Evolutionary conservation across 768 basidiomycete species (phyloP).

Genomic region (Artomyces pyxidatus): DNA sequence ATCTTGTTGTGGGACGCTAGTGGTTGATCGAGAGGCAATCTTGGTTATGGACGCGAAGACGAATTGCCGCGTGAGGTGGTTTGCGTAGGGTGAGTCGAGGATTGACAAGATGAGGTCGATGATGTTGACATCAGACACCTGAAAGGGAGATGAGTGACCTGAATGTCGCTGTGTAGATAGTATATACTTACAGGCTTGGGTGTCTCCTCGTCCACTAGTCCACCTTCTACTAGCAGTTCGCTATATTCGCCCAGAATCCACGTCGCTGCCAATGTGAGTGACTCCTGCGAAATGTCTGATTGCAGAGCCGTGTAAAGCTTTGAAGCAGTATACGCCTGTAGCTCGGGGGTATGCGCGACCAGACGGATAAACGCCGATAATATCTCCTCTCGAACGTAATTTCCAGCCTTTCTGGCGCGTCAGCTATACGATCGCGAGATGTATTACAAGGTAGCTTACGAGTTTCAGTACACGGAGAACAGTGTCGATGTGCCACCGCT

Average conservation of each 20-base stretch:
- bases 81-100: constrained; percentile 90
- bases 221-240: constrained; percentile 81
- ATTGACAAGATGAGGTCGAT: constrained; percentile 81
- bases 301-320: constrained; percentile 83
- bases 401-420: constrained; percentile 65
- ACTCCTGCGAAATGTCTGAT: constrained; percentile 93
- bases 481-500: constrained; percentile 99
- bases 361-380: constrained; percentile 91
- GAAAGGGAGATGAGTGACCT: constrained; percentile 1
- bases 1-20: constrained; percentile 58
- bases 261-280: constrained; percentile 83
- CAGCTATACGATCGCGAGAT: neutral
- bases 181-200: constrained; percentile 46
- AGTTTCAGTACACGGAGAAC: constrained; percentile 87
- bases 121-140: constrained; percentile 78
- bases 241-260: constrained; percentile 98
- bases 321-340: constrained; percentile 92
- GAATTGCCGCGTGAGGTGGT: constrained; percentile 86
- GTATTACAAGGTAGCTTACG: constrained; percentile 36
- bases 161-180: neutral
- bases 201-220: constrained; percentile 70
- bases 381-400: constrained; percentile 95
- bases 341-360: constrained; percentile 92
- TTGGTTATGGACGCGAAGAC: constrained; percentile 87
- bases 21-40: constrained; percentile 73